Evolutionary conservation across 306 rosid species (phyloP).

Genomic region (Trifolium subterraneum): DNA sequence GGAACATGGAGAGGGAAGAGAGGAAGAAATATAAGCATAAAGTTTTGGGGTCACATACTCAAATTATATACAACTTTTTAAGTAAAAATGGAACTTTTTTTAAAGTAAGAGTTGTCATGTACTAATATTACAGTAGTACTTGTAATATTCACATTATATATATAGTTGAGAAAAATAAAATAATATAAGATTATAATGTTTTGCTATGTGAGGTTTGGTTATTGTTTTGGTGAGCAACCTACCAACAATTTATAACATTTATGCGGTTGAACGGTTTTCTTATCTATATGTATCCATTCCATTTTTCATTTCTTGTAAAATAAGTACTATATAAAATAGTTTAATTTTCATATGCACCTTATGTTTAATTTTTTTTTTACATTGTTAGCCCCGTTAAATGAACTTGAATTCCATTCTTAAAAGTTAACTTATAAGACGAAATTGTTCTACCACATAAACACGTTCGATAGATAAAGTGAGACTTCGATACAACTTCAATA

Average conservation of each 20-base stretch:
- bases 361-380: too few species aligned
- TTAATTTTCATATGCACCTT: too few species aligned
- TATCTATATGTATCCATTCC: slow-evolving; percentile 1
- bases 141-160: neutral
- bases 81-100: neutral
- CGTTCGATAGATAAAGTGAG: too few species aligned
- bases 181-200: slow-evolving; percentile 4
- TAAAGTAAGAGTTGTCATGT: slow-evolving; percentile 24
- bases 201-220: slow-evolving; percentile 60
- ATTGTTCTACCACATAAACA: too few species aligned
- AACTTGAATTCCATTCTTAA: too few species aligned
- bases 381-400: too few species aligned
- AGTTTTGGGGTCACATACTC: slow-evolving; percentile 20
- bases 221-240: slow-evolving; percentile 71
- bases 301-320: neutral
- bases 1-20: slow-evolving; percentile 50
- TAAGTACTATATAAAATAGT: too few species aligned
- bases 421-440: too few species aligned
- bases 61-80: slow-evolving; percentile 14
- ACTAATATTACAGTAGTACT: neutral
- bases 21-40: neutral
- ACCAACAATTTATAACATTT: slow-evolving; percentile 57
- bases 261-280: slow-evolving; percentile 44
- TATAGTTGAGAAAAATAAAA: neutral
- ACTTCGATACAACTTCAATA: too few species aligned